Conservation (phyloP, 2,329 filamentous ascomycete species). For the Colletotrichum camelliae region DNA sequence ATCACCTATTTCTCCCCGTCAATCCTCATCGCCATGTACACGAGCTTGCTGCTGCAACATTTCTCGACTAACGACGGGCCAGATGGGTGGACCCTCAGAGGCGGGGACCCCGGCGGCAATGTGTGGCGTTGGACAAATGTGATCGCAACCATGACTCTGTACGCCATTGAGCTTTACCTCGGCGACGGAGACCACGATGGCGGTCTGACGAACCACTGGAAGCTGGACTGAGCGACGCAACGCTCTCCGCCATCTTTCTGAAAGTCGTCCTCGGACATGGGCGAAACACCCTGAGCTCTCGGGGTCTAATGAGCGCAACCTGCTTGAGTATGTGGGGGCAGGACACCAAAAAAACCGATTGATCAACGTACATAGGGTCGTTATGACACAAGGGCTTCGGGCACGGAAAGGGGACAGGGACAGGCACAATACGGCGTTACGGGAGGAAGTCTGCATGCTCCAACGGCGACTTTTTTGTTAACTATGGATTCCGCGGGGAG, state of each 20-base stretch:
- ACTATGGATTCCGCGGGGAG: not conserved
- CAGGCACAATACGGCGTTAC: constrained; percentile 23
- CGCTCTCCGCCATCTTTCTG: not conserved
- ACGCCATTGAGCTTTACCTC: constrained; percentile 88
- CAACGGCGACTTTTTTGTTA: constrained; percentile 18
- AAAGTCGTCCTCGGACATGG: not conserved
- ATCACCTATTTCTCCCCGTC: constrained; percentile 94
- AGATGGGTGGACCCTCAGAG: constrained; percentile 83
- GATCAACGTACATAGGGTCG: constrained; percentile 20
- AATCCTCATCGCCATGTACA: constrained; percentile 95
- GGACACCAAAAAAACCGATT: constrained; percentile 10
- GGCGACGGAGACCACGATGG: constrained; percentile 82
- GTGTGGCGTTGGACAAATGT: constrained; percentile 95
- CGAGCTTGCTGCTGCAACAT: constrained; percentile 92
- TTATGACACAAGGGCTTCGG: constrained; percentile 16
- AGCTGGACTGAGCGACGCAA: constrained; percentile 72
- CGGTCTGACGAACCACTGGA: constrained; percentile 82
- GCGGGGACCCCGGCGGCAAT: constrained; percentile 82
- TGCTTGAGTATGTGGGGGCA: not conserved
- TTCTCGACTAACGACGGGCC: constrained; percentile 79
- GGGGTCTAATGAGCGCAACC: constrained; percentile 5
- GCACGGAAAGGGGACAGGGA: constrained; percentile 3
- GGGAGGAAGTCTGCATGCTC: constrained; percentile 19
- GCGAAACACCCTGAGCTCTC: not conserved
- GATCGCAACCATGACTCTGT: constrained; percentile 85